Conservation (phyloP, 1,139 yeast genomes). For the Yamadazyma jaroonii region DNA sequence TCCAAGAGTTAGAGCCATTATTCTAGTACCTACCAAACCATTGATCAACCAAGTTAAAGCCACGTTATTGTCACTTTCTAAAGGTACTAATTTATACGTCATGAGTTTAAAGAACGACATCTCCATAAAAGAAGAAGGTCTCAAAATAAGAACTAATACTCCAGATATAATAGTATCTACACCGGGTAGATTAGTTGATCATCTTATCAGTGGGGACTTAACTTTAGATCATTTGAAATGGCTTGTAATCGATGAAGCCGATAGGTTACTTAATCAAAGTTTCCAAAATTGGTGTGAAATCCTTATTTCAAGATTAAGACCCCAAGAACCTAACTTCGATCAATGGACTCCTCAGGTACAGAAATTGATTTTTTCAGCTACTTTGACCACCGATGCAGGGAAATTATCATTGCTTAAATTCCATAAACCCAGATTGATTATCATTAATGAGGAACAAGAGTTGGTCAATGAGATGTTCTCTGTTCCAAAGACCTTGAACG, state of each 20-base stretch:
- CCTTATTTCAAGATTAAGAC: slow-evolving; percentile 51
- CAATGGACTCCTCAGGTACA: slow-evolving; percentile 31
- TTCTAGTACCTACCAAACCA: slow-evolving; percentile 89
- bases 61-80: slow-evolving; percentile 57
- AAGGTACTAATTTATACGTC: slow-evolving; percentile 64
- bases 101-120: slow-evolving; percentile 58
- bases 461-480: slow-evolving; percentile 52
- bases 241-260: slow-evolving; percentile 93
- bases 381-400: slow-evolving; percentile 91
- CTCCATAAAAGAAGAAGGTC: slow-evolving; percentile 66
- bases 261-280: slow-evolving; percentile 81
- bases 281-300: slow-evolving; percentile 91
- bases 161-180: slow-evolving; percentile 86
- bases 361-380: slow-evolving; percentile 87
- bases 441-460: slow-evolving; percentile 58
- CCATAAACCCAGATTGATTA: slow-evolving; percentile 64
- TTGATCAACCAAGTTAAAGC: slow-evolving; percentile 76
- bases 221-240: slow-evolving; percentile 54
- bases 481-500: slow-evolving; percentile 56
- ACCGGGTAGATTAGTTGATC: slow-evolving; percentile 95
- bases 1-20: slow-evolving; percentile 71
- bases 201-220: slow-evolving; percentile 44
- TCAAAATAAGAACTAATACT: slow-evolving; percentile 37
- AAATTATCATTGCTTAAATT: slow-evolving; percentile 71
- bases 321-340: slow-evolving; percentile 16